These are phyloP conservation scores for Rachicladosporium sp. DNA, from an alignment of 2,329 filamentous ascomycete species.

Conservation along the genomic window DNA sequence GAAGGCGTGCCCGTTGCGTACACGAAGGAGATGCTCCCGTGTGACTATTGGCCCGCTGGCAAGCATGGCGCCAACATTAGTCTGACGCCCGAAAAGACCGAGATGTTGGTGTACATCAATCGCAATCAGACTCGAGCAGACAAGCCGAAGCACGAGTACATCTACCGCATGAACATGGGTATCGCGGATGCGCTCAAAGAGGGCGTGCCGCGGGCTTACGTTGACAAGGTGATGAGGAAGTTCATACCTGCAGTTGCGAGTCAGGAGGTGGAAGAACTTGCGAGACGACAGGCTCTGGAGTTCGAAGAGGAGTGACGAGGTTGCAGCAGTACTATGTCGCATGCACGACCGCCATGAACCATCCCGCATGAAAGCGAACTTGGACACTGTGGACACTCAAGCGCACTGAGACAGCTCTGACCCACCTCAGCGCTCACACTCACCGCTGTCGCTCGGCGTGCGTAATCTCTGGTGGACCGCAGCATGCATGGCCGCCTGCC, in stretches of 20 bases:
- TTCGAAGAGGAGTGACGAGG: constrained; percentile 14
- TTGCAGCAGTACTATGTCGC: neutral
- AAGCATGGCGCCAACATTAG: constrained; percentile 7
- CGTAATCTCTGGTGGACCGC: too few species aligned
- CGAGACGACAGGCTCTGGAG: constrained; percentile 25
- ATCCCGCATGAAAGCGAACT: too few species aligned
- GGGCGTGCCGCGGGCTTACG: constrained; percentile 45
- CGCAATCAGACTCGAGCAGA: constrained; percentile 26
- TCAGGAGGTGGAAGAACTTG: constrained; percentile 18
- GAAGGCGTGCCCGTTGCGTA: constrained; percentile 54
- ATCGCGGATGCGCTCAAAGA: constrained; percentile 45
- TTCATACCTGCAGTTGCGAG: constrained; percentile 31
- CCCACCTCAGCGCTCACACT: too few species aligned
- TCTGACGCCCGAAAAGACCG: constrained; percentile 11
- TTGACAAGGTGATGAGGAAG: constrained; percentile 40
- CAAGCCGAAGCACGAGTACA: constrained; percentile 45
- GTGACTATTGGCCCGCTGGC: constrained; percentile 31
- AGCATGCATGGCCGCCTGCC: too few species aligned
- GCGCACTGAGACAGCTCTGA: too few species aligned
- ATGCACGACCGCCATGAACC: too few species aligned
- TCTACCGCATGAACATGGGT: constrained; percentile 51
- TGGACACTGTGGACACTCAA: too few species aligned
- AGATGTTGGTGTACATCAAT: constrained; percentile 51
- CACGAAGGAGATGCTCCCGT: constrained; percentile 38
- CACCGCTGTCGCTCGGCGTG: too few species aligned